Evolutionary conservation across 208 protist species (phyloP).

Genomic region (Herpetomonas muscarum): DNA sequence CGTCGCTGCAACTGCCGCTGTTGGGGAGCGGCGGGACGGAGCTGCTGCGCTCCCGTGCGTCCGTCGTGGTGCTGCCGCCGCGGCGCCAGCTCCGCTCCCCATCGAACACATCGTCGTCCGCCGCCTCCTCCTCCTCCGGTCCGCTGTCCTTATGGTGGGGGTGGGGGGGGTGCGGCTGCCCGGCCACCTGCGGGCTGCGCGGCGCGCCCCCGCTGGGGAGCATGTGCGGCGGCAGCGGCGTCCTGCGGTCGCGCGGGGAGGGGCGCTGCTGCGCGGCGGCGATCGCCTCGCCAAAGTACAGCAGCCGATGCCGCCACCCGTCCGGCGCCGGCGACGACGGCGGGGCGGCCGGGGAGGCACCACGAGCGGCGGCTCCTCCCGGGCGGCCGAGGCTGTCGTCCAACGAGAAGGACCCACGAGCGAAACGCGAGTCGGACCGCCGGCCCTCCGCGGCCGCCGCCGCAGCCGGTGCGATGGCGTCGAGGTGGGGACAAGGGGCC

Average conservation of each 20-base stretch:
- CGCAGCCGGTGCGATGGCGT: too few relatives aligned
- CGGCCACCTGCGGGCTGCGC: neutral
- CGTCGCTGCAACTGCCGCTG: neutral
- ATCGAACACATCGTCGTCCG: too few relatives aligned
- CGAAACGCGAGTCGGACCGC: too few relatives aligned
- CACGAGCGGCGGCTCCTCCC: neutral
- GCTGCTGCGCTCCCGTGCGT: neutral
- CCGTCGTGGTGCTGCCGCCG: too few relatives aligned
- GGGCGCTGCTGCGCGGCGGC: neutral
- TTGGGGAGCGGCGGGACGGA: neutral
- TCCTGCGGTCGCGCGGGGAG: neutral
- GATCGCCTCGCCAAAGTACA: constrained; percentile 5
- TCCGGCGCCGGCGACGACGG: neutral
- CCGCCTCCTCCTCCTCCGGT: too few relatives aligned
- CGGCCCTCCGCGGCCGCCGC: too few relatives aligned
- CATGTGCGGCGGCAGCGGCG: neutral
- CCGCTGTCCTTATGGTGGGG: too few relatives aligned
- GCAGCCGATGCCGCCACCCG: constrained; percentile 1
- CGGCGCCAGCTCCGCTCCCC: too few relatives aligned
- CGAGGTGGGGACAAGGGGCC: neutral
- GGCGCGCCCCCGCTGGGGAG: neutral
- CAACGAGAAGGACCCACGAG: too few relatives aligned
- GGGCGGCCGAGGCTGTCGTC: neutral
- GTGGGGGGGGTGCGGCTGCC: neutral
- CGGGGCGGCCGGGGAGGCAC: neutral